Evolutionary conservation across 306 rosid genomes (phyloP).

Genomic region (Datisca glomerata): DNA sequence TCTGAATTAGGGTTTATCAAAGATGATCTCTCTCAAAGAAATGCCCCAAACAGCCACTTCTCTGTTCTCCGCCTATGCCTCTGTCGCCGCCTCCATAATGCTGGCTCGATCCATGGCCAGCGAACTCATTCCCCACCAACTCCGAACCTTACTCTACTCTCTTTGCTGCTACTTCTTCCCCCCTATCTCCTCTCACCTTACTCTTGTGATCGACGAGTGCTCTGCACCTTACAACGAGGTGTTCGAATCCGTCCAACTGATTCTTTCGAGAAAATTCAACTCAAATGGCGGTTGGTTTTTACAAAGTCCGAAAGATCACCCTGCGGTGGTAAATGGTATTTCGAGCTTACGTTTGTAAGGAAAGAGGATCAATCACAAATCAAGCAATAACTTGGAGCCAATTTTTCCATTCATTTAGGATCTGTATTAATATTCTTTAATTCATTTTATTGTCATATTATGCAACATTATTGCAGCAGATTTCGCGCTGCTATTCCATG

Average conservation of each 20-base stretch:
- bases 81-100: background rate
- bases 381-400: too few relatives aligned
- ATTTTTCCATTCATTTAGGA: too few relatives aligned
- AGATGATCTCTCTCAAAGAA: too few relatives aligned
- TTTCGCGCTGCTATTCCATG: too few relatives aligned
- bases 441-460: too few relatives aligned
- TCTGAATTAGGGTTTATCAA: too few relatives aligned
- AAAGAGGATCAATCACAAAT: too few relatives aligned
- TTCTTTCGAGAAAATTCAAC: conserved; percentile 18
- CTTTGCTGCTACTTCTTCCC: conserved; percentile 32
- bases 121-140: background rate
- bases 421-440: too few relatives aligned
- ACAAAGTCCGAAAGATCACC: conserved; percentile 26
- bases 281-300: conserved; percentile 38
- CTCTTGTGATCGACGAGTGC: conserved; percentile 60
- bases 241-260: conserved; percentile 63
- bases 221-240: conserved; percentile 45
- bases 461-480: too few relatives aligned
- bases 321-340: conserved; percentile 24
- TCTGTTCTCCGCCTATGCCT: background rate
- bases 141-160: conserved; percentile 46
- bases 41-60: background rate
- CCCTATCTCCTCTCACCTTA: conserved; percentile 33
- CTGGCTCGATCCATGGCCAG: background rate
- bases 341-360: conserved; percentile 60